Base-by-base conservation (phyloP, 352 stramenopile genomes). In the Hyaloperonospora brassicae region DNA sequence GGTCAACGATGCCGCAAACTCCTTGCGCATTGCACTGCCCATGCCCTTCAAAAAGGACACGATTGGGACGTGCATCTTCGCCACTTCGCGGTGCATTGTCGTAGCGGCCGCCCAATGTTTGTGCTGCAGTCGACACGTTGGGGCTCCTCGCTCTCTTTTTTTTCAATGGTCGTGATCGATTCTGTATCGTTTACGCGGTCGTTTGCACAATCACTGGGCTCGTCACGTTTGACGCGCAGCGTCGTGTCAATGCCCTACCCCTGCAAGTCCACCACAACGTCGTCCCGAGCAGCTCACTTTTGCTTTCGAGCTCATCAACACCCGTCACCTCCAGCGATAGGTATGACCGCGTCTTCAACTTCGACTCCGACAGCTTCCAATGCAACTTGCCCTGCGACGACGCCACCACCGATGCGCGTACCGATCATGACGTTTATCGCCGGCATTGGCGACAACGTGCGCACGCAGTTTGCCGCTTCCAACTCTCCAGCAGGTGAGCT, bases 1-100 rank as follows among this genome's bases (percentile, higher is more conserved):
- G 5, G 62, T 64, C 31, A 45, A 27, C 0, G 55, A 66, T 1
- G 62, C 56, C 24, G 45, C 55, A 35, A 75, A 58, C 45, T 62
- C 50, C 46, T 64, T 58, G 14, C 66, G 66, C 57, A 72, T 66
- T 52, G 54, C 61, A 14, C 44, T 40, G 5, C 62, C 66, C 31
- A 75, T 59, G 13, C 66, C 62, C 55, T 55, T 55, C 49, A 75
- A 59, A 48, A 71, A 69, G 39, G 66, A 71, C 17, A 72, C 55
- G 22, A 72, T 47, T 8, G 66, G 66, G 6, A 70, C 48, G 11
- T 55, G 52, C 4, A 69, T 27, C 40, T 65, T 59, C 5, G 57
- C 59, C 14, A 34, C 27, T 34, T 4, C 27, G 8, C 27, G 0
- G 17, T 17, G 27, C 27, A 34, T 34, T 4, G 27, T 34, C 27